Evolutionary conservation across 305 asterid species (phyloP).

Genomic region (Withania somnifera): DNA sequence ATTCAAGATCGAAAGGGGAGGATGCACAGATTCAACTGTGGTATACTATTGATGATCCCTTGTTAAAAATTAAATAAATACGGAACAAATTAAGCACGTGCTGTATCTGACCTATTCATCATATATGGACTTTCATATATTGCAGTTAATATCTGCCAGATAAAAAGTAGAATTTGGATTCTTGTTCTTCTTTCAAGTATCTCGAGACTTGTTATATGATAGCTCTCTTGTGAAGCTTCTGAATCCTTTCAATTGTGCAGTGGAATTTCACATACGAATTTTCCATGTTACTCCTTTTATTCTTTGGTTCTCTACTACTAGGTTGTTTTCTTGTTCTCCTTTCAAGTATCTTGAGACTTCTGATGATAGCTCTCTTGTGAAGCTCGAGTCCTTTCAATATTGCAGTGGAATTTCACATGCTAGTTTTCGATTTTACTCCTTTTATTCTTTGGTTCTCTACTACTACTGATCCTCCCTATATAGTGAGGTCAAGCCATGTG

Average conservation of each 20-base stretch:
- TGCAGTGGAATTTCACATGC: neutral
- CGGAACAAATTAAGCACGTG: neutral
- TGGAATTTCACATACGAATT: neutral
- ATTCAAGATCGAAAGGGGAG: constrained; percentile 87
- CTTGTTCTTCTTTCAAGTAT: neutral
- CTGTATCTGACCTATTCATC: neutral
- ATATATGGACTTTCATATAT: neutral
- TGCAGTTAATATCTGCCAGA: neutral
- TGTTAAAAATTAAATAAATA: neutral
- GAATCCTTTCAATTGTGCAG: neutral
- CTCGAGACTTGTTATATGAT: neutral
- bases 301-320: neutral
- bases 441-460: neutral
- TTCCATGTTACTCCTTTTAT: neutral
- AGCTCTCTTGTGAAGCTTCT: neutral
- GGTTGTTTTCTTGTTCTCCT: no score
- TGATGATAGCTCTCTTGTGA: neutral
- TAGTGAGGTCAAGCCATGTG: neutral
- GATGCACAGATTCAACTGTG: constrained; percentile 88
- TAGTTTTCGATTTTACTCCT: neutral
- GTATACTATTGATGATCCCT: constrained; percentile 24
- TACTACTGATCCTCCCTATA: neutral
- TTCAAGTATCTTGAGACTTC: neutral
- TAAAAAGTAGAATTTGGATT: neutral
- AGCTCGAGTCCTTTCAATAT: neutral